These are phyloP conservation scores for Beauveria sp. DNA, from an alignment of 2,329 filamentous ascomycete genomes.

Conservation along the genomic window DNA sequence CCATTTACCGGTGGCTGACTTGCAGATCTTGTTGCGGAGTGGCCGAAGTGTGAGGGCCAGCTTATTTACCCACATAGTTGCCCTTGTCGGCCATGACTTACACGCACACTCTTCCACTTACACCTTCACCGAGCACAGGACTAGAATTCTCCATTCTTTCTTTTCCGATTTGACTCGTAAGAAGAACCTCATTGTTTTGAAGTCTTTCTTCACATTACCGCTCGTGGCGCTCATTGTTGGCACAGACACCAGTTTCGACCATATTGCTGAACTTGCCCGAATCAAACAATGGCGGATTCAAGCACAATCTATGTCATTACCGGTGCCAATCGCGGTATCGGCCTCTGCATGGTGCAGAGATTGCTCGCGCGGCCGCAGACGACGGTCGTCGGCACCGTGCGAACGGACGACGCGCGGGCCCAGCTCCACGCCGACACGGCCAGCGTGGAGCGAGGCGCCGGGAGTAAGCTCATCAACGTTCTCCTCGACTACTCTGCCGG, in stretches of 20 bases:
- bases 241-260: no score
- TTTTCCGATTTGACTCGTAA: background rate
- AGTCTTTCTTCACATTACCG: no score
- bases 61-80: slow-evolving; percentile 3
- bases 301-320: slow-evolving; percentile 31
- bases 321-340: slow-evolving; percentile 34
- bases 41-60: background rate
- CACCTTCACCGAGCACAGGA: background rate
- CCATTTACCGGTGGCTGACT: background rate
- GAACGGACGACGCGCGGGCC: slow-evolving; percentile 18
- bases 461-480: slow-evolving; percentile 26
- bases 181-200: no score
- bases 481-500: slow-evolving; percentile 29
- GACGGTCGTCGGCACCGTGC: slow-evolving; percentile 33
- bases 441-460: slow-evolving; percentile 19
- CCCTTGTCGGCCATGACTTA: slow-evolving; percentile 1
- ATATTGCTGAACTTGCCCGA: no score
- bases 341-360: slow-evolving; percentile 26
- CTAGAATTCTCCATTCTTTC: background rate
- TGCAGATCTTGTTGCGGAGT: background rate
- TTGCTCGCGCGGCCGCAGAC: slow-evolving; percentile 46
- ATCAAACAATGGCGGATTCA: background rate
- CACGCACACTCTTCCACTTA: slow-evolving; percentile 3
- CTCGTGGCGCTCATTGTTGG: no score
- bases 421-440: slow-evolving; percentile 17